Evolutionary conservation across 2,329 filamentous ascomycete species (phyloP).

Genomic region (Fusarium sacchari): DNA sequence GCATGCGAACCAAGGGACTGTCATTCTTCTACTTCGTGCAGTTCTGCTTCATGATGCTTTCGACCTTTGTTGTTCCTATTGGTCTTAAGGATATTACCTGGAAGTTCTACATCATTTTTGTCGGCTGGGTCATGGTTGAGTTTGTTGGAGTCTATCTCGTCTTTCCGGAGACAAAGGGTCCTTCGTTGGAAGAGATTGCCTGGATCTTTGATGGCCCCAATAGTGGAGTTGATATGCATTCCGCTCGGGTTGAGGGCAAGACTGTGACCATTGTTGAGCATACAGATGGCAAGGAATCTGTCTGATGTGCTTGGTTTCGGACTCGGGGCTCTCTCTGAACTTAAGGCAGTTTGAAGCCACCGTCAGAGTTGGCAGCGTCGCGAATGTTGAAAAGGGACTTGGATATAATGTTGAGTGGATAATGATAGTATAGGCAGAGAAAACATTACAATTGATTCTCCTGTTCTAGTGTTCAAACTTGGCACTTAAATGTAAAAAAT

Average conservation of each 20-base stretch:
- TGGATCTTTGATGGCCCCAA: slow-evolving; percentile 18
- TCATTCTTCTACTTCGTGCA: not conserved
- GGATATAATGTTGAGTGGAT: not conserved
- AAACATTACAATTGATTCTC: rapidly evolving
- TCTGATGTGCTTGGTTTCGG: too few relatives aligned
- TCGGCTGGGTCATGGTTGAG: slow-evolving; percentile 9
- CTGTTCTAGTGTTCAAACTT: rapidly evolving
- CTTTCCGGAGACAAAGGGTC: slow-evolving; percentile 30
- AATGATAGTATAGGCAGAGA: not conserved
- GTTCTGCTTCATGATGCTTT: slow-evolving; percentile 1
- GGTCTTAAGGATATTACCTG: slow-evolving; percentile 20
- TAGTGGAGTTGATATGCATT: not conserved
- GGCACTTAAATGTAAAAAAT: not conserved
- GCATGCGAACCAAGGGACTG: not conserved
- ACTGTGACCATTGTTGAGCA: not conserved
- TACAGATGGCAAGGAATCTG: not conserved
- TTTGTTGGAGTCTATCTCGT: slow-evolving; percentile 16
- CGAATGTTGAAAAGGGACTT: not conserved
- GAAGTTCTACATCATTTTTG: slow-evolving; percentile 32
- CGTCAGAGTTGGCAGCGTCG: too few relatives aligned
- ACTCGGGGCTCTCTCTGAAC: too few relatives aligned
- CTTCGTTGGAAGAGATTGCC: slow-evolving; percentile 26
- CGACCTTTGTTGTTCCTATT: slow-evolving; percentile 24
- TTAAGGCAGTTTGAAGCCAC: too few relatives aligned
- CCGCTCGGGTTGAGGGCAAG: not conserved